Conservation (phyloP, 805 yeast species). For the Yamadazyma sp. region DNA sequence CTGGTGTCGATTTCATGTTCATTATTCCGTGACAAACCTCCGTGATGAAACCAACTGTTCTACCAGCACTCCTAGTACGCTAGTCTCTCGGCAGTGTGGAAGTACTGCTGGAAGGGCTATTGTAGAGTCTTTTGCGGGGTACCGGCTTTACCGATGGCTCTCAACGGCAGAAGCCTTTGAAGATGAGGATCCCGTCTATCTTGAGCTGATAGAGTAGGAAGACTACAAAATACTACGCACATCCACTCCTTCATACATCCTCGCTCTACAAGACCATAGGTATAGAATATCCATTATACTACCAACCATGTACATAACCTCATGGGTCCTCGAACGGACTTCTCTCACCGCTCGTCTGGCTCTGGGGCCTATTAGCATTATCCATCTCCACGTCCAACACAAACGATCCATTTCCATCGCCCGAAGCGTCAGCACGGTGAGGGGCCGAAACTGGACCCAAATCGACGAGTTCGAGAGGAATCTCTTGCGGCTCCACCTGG, state of each 20-base stretch:
- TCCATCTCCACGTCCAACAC: constrained; percentile 35
- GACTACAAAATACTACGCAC: too few relatives aligned
- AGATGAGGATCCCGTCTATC: background rate
- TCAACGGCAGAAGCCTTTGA: background rate
- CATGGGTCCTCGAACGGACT: constrained; percentile 32
- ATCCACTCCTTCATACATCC: too few relatives aligned
- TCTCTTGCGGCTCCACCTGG: constrained; percentile 9
- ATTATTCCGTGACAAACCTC: too few relatives aligned
- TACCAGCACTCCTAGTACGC: too few relatives aligned
- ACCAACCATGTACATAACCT: too few relatives aligned
- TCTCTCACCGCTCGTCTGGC: constrained; percentile 18
- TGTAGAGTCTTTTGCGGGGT: background rate
- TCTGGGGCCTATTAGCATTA: constrained; percentile 14
- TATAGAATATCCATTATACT: too few relatives aligned
- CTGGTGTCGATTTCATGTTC: too few relatives aligned
- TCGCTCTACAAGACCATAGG: too few relatives aligned
- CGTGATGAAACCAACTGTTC: too few relatives aligned
- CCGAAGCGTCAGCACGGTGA: constrained; percentile 2
- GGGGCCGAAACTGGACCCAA: constrained; percentile 10
- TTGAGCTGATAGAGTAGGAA: background rate
- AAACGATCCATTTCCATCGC: constrained; percentile 21
- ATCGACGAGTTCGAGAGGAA: constrained; percentile 14
- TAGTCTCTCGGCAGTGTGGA: background rate
- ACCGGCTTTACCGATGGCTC: background rate
- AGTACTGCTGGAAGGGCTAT: background rate